A percentile compares a stretch with the other conserved stretches of the same genome.
phyloP scores from a whole-genome alignment of 2,329 filamentous ascomycete genomes.

The Microdochium nivale region DNA sequence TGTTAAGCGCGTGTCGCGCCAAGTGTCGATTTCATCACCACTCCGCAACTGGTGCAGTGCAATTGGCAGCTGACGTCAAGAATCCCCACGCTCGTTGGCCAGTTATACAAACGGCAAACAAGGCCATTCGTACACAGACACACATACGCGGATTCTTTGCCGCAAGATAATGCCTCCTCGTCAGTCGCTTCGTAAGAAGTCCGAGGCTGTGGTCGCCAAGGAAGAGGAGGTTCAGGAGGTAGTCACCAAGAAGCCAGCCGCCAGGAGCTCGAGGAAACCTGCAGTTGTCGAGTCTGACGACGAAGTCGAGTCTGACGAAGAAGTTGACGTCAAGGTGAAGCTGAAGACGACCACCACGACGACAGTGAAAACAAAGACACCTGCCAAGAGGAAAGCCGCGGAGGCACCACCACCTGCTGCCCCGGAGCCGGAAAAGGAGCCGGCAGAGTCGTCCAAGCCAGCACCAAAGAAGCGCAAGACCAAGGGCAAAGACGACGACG shows the following conservation, averaged over 20 bases:
- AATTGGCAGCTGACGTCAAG: too few relatives aligned
- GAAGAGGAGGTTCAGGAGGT: background rate
- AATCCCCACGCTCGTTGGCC: too few relatives aligned
- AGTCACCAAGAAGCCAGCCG: background rate
- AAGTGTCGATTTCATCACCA: too few relatives aligned
- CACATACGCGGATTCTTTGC: too few relatives aligned
- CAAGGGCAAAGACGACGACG: constrained; percentile 29
- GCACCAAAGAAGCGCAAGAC: constrained; percentile 34
- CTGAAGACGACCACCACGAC: constrained; percentile 9
- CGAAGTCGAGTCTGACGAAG: constrained; percentile 10
- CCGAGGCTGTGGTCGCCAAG: background rate
- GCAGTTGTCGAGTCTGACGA: constrained; percentile 8
- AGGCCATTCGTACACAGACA: too few relatives aligned
- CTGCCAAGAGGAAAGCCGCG: constrained; percentile 2
- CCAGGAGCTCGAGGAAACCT: constrained; percentile 4
- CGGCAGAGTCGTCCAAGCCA: background rate
- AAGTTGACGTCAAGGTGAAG: constrained; percentile 11
- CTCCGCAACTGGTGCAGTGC: too few relatives aligned
- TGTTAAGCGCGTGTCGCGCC: too few relatives aligned
- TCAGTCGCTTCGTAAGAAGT: background rate
- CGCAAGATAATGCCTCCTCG: background rate
- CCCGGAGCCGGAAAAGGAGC: background rate
- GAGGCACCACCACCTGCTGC: background rate
- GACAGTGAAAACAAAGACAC: constrained; percentile 12
- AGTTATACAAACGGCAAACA: too few relatives aligned